Base-by-base conservation (phyloP, 352 stramenopile species). In the Pythium aristosporum region DNA sequence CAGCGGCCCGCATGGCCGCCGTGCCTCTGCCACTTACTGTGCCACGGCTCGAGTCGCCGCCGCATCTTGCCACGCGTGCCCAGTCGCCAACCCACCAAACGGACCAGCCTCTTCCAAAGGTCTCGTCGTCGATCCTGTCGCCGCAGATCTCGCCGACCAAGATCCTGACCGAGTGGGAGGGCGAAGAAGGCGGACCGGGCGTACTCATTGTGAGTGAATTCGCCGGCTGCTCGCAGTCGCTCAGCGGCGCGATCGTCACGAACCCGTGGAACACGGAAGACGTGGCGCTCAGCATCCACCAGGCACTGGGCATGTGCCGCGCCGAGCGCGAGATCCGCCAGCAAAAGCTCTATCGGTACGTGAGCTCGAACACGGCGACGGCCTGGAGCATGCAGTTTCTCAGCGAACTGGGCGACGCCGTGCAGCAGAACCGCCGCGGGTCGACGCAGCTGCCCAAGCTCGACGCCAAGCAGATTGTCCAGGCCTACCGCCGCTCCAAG, bases 201-300 rank as follows among this genome's bases (percentile, higher is more conserved):
- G 89, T 96, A 28, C 68, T 97, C 25, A 77, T 97, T 20, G 65
- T 96, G 36, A 96, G 85, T 42, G 89, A 97, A 61, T 97, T 97
- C 68, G 88, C 89, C 23, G 89, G 89, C 2, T 94, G 78, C 43
- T 91, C 88, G 15, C 88, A 96, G 72, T 96, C 85, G 16, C 57
- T 97, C 1, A 94, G 75, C 61, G 88, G 88, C 3, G 89, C 89
- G 13, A 82, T 97, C 37, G 82, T 94, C 21, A 76, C 96, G 21
- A 97, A 97, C 47, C 89, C 89, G 20, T 91, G 81, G 82, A 91
- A 93, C 65, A 96, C 86, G 13, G 87, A 96, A 63, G 85, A 96
- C 56, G 61, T 96, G 20, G 87, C 86, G 18, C 50, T 85, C 32
- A 88, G 80, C 44, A 87, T 97, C 46, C 77, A 96, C 54, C 79